phyloP scores from a whole-genome alignment of 2,329 filamentous ascomycete genomes.

The Diaporthe ilicicola region DNA sequence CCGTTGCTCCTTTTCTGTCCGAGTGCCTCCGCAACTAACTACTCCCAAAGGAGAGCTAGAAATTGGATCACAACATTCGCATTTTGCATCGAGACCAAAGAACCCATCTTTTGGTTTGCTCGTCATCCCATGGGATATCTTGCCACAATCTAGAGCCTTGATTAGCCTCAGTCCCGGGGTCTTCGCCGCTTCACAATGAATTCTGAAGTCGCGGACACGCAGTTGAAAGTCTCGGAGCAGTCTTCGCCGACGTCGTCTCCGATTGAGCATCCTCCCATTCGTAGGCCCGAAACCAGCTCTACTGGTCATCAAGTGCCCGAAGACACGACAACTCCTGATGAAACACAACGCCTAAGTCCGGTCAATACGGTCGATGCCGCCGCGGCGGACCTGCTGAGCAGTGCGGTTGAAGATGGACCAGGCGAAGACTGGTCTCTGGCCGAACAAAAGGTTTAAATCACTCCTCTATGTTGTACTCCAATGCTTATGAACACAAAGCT shows the following conservation, averaged over 20 bases:
- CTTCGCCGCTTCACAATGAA: not conserved
- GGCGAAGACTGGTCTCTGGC: not conserved
- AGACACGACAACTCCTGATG: not conserved
- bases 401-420: not conserved
- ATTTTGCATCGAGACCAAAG: not conserved
- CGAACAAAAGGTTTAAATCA: not conserved
- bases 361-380: not conserved
- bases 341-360: not conserved
- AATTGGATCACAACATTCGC: too few relatives aligned
- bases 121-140: too few relatives aligned
- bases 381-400: not conserved
- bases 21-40: not conserved
- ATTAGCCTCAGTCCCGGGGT: not conserved
- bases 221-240: not conserved
- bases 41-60: not conserved
- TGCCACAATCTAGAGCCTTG: not conserved
- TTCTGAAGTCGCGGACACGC: not conserved
- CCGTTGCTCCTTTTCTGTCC: not conserved
- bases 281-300: not conserved
- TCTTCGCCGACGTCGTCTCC: not conserved
- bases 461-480: fast-evolving
- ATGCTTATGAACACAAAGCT: not conserved
- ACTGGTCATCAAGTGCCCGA: not conserved
- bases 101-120: not conserved
- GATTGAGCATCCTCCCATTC: not conserved